Evolutionary conservation across 2,329 filamentous ascomycete species (phyloP), one percentile per base, ranked within the genome.

Genomic region (Allantophomopsis lycopodina): DNA sequence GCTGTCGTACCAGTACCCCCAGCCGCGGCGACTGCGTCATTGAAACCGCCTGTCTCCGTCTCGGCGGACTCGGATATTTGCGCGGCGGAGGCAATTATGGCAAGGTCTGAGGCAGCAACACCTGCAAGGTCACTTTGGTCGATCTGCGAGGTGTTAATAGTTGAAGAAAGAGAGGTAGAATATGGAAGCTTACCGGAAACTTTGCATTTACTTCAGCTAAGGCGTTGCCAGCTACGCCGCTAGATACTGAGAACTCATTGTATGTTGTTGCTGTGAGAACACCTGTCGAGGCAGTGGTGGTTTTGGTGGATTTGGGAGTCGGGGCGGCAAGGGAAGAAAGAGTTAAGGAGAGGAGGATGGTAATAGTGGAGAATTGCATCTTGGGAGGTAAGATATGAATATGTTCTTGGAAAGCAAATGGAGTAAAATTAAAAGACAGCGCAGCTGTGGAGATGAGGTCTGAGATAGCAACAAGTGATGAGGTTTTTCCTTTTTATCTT

Each of bases 1-100:
- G 59, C 55, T 11, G 58, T 52, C 15, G 56, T 58, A 4, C 17
- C 33, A 6, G 41, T 58, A 3, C 20, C 33, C 7, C 40, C 60
- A 7, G 69, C 68, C 3, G 61, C 63, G 11, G 55, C 60, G 43
- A 71, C 67, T 32, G 69, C 64, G 13, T 67, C 61, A 56, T 76
- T 72, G 60, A 73, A 76, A 30, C 62, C 64, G 7, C 46, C 50
- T 0, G 59, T 59, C 7, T 62, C 57, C 1, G 56, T 62, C 56
- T 76, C 72, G n/a, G 71, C 71, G 17, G 58, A 52, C 52, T 76
- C 71, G 40, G 70, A 69, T 0, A 65, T 64, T 46, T 61, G 59
- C 14, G 70, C 71, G 0, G 60, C 59, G 41, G 65, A 60, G 47
- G 42, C 20, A 35, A 76, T 60, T 51, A 72, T 72, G 28, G 60